Percentiles rank a stretch among this genome's conserved stretches.
These are phyloP conservation scores for Baorangia bicolor DNA, from an alignment of 768 basidiomycete species.

Conservation along the genomic window DNA sequence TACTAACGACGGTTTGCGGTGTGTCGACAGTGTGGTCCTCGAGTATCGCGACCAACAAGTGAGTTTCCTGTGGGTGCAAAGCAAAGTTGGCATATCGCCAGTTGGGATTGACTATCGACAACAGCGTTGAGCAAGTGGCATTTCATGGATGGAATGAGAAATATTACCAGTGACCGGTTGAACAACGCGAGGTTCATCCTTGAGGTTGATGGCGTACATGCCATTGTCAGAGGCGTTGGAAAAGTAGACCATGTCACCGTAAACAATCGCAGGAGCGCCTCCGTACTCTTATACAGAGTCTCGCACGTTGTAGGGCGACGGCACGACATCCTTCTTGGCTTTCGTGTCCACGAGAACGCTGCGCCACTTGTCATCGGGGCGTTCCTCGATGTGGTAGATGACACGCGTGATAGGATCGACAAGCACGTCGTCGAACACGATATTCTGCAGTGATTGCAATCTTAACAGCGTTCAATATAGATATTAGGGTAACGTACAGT, in stretches of 20 bases:
- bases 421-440: constrained; percentile 42
- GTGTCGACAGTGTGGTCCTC: constrained; percentile 71
- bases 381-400: constrained; percentile 57
- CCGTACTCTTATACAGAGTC: constrained; percentile 69
- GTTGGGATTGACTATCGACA: constrained; percentile 14
- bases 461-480: too few species aligned
- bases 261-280: constrained; percentile 54
- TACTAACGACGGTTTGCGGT: constrained; percentile 44
- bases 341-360: constrained; percentile 51
- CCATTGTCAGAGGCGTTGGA: constrained; percentile 49
- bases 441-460: constrained; percentile 18
- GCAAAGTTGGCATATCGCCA: constrained; percentile 52
- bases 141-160: rapidly evolving
- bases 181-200: too few species aligned
- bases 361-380: constrained; percentile 45
- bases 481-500: constrained; percentile 25
- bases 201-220: constrained; percentile 42
- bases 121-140: background rate
- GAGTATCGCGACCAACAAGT: constrained; percentile 54
- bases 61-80: constrained; percentile 48
- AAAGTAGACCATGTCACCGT: constrained; percentile 52
- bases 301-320: constrained; percentile 50
- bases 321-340: constrained; percentile 46
- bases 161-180: constrained; percentile 57
- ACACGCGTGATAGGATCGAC: constrained; percentile 48